Conservation (phyloP, 1,139 yeast species). For the Tardiomyces blankii region DNA sequence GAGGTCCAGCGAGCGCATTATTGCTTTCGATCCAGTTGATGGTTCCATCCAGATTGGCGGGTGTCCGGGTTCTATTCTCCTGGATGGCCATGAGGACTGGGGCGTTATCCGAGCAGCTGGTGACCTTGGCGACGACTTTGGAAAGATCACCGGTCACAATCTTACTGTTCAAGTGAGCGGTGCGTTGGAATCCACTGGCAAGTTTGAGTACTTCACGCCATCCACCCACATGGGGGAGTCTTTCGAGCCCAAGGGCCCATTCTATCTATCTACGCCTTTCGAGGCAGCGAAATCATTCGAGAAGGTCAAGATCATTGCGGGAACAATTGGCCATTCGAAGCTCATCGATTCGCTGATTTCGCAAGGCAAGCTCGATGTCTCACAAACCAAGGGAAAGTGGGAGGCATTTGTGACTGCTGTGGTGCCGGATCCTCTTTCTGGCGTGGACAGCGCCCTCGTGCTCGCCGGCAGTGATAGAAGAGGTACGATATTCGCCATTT, state of each 20-base stretch:
- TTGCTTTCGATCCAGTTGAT: too few relatives aligned
- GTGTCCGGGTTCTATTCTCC: constrained; percentile 6
- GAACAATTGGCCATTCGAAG: constrained; percentile 10
- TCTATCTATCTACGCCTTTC: neutral
- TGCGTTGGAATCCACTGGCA: constrained; percentile 6
- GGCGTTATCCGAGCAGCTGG: constrained; percentile 10
- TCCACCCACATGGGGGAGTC: constrained; percentile 4
- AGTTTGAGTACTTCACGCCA: constrained; percentile 8
- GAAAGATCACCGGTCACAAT: constrained; percentile 7
- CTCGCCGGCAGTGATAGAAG: constrained; percentile 12
- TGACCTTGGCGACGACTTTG: constrained; percentile 9
- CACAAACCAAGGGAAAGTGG: neutral
- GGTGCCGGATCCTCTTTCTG: constrained; percentile 6
- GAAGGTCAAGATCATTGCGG: constrained; percentile 10
- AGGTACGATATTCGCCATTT: constrained; percentile 12
- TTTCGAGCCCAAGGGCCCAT: neutral
- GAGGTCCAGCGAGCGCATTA: too few relatives aligned
- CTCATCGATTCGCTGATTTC: constrained; percentile 8
- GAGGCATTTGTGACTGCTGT: neutral
- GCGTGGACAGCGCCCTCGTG: constrained; percentile 9
- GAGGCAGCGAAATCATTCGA: constrained; percentile 5
- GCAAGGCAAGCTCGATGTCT: constrained; percentile 4
- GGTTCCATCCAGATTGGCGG: neutral
- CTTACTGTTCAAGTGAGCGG: constrained; percentile 5
- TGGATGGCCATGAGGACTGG: constrained; percentile 11